Percentiles rank a stretch among this genome's conserved stretches.
Evolutionary conservation across 1,139 yeast species (phyloP).

Genomic region (Protomyces lactucae-debilis): DNA sequence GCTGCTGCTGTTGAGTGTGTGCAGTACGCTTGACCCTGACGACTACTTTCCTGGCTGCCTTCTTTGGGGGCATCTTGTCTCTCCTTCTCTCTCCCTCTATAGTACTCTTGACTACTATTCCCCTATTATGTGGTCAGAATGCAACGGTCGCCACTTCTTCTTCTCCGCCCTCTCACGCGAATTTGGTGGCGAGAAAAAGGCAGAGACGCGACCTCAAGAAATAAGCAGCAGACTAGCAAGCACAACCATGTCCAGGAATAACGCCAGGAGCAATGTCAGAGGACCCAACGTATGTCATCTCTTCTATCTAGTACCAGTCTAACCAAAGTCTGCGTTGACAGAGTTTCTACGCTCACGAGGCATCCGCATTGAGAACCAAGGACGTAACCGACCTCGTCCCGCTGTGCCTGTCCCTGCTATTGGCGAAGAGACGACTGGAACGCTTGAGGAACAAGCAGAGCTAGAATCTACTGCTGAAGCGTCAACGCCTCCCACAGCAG

Average conservation of each 20-base stretch:
- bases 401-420: not conserved
- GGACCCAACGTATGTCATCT: conserved; percentile 12
- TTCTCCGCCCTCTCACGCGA: not conserved
- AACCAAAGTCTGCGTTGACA: conserved; percentile 19
- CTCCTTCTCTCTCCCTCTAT: not conserved
- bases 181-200: not conserved
- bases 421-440: not conserved
- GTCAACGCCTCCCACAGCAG: not conserved
- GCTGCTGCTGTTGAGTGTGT: no score
- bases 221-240: not conserved
- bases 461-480: conserved; percentile 2
- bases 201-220: not conserved
- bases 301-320: not conserved
- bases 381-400: not conserved
- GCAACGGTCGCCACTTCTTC: not conserved
- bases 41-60: no score
- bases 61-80: not conserved
- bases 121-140: not conserved
- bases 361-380: conserved; percentile 19
- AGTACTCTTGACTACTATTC: not conserved
- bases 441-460: conserved; percentile 1
- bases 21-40: no score
- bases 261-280: conserved; percentile 15
- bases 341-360: conserved; percentile 23
- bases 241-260: not conserved